Base-by-base conservation (phyloP, 495 filamentous ascomycete genomes). In the Neurospora sp. region DNA sequence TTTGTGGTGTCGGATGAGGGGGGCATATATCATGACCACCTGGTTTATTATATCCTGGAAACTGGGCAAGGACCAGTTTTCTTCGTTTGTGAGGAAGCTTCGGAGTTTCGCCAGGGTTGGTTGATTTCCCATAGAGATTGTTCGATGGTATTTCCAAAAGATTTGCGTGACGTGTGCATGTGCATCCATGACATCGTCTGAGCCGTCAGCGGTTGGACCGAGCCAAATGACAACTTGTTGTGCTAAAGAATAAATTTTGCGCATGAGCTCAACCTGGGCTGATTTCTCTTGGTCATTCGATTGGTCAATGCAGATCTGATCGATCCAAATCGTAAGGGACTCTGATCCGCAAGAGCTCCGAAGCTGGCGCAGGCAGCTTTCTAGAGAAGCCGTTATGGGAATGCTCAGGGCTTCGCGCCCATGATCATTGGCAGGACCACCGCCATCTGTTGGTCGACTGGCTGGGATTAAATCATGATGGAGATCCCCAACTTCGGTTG, bases 121-220 rank as follows among this genome's bases (percentile, higher is more conserved):
- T n/a, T n/a, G 18, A 45, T 47, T 47, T 3, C 5, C 6, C 45
- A 20, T 4, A 12, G 14, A 0, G 1, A 47, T 20, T 8, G 1
- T 8, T 10, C 3, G 0, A 20, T 22, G 1, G 47, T 59, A 4
- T 59, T 59, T 4, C 20, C 47, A 4, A 59, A 14, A 5, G 4
- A 27, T 27, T 1, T 59, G 20, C 20, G 20, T 4, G 20, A 59
- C 47, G 4, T 12, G 47, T 1, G 47, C 1, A 53, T 53, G 47
- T 12, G 20, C 74, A 8, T 75, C 76, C 18, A 76, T 75, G 20
- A 76, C 31, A 37, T 70, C 42, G 14, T 75, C 72, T 37, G 47
- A 69, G 14, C 71, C 75, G 38, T 73, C 68, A 41, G 27, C 72
- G 8, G 73, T 72, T 0, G 69, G 73, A 9, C 69, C 69, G 6